phyloP scores from a whole-genome alignment of 2,329 filamentous ascomycete genomes.

The Aspergillus ibericus region DNA sequence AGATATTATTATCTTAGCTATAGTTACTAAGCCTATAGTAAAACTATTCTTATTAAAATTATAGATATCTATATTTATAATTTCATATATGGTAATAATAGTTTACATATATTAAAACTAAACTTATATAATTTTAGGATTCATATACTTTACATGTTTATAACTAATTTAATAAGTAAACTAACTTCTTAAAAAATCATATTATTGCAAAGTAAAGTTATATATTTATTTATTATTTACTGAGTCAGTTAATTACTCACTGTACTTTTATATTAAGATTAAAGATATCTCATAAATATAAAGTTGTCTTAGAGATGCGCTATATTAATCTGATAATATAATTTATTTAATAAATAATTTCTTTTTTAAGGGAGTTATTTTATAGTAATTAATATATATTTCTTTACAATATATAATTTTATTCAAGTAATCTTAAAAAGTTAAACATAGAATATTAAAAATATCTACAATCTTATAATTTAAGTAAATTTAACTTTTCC shows the following conservation, averaged over 20 bases:
- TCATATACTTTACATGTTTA: constrained; percentile 4
- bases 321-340: constrained; percentile 2
- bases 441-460: not conserved
- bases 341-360: constrained; percentile 5
- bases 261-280: not conserved
- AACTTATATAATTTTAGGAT: constrained; percentile 1
- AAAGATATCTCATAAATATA: constrained; percentile 1
- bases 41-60: too few species aligned
- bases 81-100: constrained; percentile 10
- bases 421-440: not conserved
- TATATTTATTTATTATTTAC: not conserved
- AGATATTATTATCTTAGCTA: constrained; percentile 5
- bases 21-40: constrained; percentile 13
- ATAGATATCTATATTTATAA: constrained; percentile 14
- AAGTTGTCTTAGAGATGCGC: not conserved
- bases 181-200: not conserved
- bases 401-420: not conserved
- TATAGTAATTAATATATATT: not conserved
- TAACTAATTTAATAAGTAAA: constrained; percentile 5
- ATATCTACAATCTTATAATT: not conserved
- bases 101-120: constrained; percentile 14
- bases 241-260: not conserved
- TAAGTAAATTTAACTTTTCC: not conserved
- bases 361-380: constrained; percentile 7
- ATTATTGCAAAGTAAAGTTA: constrained; percentile 8